A percentile compares a stretch with the other conserved stretches of the same genome.
Evolutionary conservation across 768 basidiomycete genomes (phyloP).

Genomic region (Podaxis pistillaris): DNA sequence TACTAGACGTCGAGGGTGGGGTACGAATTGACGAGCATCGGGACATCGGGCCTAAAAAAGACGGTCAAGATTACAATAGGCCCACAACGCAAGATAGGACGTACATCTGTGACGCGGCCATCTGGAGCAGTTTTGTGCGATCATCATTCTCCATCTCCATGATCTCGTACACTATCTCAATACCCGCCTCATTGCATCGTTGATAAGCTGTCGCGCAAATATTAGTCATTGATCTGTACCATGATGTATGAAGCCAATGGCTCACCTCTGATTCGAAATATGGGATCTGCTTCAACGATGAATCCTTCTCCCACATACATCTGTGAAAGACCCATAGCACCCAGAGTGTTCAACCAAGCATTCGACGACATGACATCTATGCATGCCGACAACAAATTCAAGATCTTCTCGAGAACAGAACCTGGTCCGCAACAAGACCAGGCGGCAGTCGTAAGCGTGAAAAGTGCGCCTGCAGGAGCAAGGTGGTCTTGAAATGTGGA

Average conservation of each 20-base stretch:
- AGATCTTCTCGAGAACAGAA: slow-evolving; percentile 85
- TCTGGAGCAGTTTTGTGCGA: slow-evolving; percentile 76
- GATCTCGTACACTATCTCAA: slow-evolving; percentile 94
- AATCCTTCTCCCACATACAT: slow-evolving; percentile 99
- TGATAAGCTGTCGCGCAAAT: slow-evolving; percentile 55
- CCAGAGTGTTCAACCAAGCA: slow-evolving; percentile 89
- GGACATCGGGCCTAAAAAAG: too few relatives aligned
- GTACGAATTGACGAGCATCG: too few relatives aligned
- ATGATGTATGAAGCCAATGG: not conserved
- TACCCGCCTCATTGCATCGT: slow-evolving; percentile 79
- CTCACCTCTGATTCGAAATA: slow-evolving; percentile 89
- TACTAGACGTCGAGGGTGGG: too few relatives aligned
- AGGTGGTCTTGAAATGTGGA: slow-evolving; percentile 96
- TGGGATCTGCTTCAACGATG: slow-evolving; percentile 92
- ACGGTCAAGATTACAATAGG: too few relatives aligned
- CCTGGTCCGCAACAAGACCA: slow-evolving; percentile 92
- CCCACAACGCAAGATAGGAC: too few relatives aligned
- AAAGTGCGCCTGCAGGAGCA: slow-evolving; percentile 96
- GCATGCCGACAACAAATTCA: slow-evolving; percentile 89
- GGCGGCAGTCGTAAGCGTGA: slow-evolving; percentile 89
- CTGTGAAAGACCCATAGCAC: slow-evolving; percentile 97
- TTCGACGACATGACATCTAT: slow-evolving; percentile 99
- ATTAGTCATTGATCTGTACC: not conserved
- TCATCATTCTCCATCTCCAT: slow-evolving; percentile 98
- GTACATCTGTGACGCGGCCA: slow-evolving; percentile 48